Conservation (phyloP, 352 stramenopile genomes). For the Globisporangium megalacanthum region DNA sequence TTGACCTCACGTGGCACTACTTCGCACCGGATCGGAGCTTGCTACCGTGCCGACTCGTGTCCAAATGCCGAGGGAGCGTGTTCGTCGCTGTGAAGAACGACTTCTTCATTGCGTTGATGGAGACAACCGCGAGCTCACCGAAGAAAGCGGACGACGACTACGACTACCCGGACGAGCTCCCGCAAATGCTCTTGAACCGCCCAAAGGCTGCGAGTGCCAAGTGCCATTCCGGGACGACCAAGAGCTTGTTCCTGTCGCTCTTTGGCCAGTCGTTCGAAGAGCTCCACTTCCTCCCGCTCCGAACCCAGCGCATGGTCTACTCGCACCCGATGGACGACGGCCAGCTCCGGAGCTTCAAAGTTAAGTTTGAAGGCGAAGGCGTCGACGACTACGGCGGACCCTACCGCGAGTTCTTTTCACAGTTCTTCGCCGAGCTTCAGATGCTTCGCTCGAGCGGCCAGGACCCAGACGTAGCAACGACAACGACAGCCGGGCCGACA, state of each 20-base stretch:
- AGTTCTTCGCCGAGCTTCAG: conserved; percentile 72
- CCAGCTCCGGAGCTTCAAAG: conserved; percentile 89
- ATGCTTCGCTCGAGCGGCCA: conserved; percentile 19
- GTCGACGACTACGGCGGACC: conserved; percentile 93
- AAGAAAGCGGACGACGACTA: conserved; percentile 89
- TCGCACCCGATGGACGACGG: conserved; percentile 91
- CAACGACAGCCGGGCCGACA: not conserved
- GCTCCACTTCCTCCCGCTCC: conserved; percentile 76
- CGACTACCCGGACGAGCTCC: conserved; percentile 88
- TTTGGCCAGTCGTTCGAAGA: conserved; percentile 86
- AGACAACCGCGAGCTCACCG: conserved; percentile 66
- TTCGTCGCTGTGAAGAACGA: conserved; percentile 81
- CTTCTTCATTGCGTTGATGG: conserved; percentile 65
- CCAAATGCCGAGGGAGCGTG: conserved; percentile 55
- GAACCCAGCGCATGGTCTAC: conserved; percentile 83
- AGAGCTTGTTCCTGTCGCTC: conserved; percentile 66
- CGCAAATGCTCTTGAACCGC: conserved; percentile 79
- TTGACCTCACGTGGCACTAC: conserved; percentile 78
- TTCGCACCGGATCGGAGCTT: conserved; percentile 31
- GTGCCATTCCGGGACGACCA: conserved; percentile 56
- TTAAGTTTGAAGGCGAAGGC: conserved; percentile 93
- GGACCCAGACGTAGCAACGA: no score
- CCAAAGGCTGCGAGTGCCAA: conserved; percentile 78
- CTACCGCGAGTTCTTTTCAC: conserved; percentile 91
- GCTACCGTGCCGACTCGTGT: conserved; percentile 40